phyloP scores from a whole-genome alignment of 2,329 filamentous ascomycete species.

The Alternaria arborescens region DNA sequence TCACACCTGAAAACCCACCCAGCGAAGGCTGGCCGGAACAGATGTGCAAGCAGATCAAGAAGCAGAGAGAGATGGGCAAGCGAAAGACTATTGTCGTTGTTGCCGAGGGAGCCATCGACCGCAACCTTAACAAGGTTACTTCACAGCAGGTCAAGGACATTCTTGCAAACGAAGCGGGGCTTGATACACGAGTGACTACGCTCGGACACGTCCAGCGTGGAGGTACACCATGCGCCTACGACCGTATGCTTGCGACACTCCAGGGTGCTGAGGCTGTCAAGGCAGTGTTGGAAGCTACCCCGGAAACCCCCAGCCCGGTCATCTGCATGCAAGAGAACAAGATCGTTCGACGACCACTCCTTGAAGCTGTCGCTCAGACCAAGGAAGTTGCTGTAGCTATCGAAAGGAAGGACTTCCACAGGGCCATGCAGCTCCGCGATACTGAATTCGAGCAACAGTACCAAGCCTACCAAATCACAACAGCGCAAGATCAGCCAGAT shows the following conservation, averaged over 20 bases:
- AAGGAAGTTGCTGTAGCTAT: slow-evolving; percentile 86
- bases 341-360: slow-evolving; percentile 87
- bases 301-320: slow-evolving; percentile 89
- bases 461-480: slow-evolving; percentile 88
- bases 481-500: slow-evolving; percentile 77
- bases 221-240: slow-evolving; percentile 90
- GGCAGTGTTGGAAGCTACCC: slow-evolving; percentile 61
- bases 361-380: slow-evolving; percentile 87
- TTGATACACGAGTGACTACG: slow-evolving; percentile 94
- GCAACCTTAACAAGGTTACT: slow-evolving; percentile 82
- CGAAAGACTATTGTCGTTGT: slow-evolving; percentile 98
- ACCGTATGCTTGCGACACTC: slow-evolving; percentile 89
- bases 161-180: slow-evolving; percentile 78
- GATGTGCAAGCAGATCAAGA: slow-evolving; percentile 42
- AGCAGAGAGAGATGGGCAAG: slow-evolving; percentile 90
- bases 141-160: slow-evolving; percentile 85
- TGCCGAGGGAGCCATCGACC: slow-evolving; percentile 81
- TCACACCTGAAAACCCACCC: slow-evolving; percentile 93
- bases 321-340: slow-evolving; percentile 99
- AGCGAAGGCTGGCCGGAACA: slow-evolving; percentile 79
- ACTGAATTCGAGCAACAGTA: slow-evolving; percentile 95
- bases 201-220: slow-evolving; percentile 97
- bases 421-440: slow-evolving; percentile 87
- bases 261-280: slow-evolving; percentile 64
- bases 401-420: slow-evolving; percentile 82